Evolutionary conservation across 208 protist genomes (phyloP).

Genomic region (Acanthamoeba royreba): DNA sequence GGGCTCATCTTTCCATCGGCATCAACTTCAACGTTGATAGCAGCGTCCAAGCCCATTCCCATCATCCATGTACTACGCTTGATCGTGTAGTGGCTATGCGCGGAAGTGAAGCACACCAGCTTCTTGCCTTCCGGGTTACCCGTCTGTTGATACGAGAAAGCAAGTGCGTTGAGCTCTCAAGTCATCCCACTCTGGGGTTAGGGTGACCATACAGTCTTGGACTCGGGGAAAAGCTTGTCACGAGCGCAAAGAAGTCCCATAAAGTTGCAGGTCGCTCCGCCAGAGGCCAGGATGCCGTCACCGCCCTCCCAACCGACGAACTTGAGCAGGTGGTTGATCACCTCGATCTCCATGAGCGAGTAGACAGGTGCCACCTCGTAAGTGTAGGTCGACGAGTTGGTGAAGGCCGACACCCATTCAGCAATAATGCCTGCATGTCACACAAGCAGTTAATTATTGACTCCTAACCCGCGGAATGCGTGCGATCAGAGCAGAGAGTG

Average conservation of each 20-base stretch:
- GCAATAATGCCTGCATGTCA: neutral
- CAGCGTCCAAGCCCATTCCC: constrained; percentile 65
- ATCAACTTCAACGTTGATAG: constrained; percentile 57
- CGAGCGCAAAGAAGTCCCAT: constrained; percentile 68
- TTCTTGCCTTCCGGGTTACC: constrained; percentile 14
- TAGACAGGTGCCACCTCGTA: constrained; percentile 76
- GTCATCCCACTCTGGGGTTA: neutral
- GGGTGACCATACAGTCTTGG: neutral
- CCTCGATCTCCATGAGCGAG: constrained; percentile 44
- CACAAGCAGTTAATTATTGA: neutral
- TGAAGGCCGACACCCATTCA: constrained; percentile 65
- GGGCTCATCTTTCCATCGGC: constrained; percentile 65
- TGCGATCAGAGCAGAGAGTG: neutral
- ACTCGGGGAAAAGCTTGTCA: constrained; percentile 52
- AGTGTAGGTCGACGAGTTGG: constrained; percentile 73
- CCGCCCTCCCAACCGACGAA: constrained; percentile 38
- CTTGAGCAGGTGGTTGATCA: constrained; percentile 24
- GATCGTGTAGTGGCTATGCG: constrained; percentile 72
- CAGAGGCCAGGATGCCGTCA: constrained; percentile 69
- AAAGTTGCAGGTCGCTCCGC: constrained; percentile 68
- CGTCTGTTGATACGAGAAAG: neutral
- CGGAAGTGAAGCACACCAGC: constrained; percentile 59
- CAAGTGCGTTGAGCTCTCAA: neutral
- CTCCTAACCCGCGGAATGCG: neutral
- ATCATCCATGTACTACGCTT: constrained; percentile 59